A percentile compares a stretch with the other conserved stretches of the same genome.
Conservation (phyloP, 345 rosid species). For the Syzygium aromaticum region DNA sequence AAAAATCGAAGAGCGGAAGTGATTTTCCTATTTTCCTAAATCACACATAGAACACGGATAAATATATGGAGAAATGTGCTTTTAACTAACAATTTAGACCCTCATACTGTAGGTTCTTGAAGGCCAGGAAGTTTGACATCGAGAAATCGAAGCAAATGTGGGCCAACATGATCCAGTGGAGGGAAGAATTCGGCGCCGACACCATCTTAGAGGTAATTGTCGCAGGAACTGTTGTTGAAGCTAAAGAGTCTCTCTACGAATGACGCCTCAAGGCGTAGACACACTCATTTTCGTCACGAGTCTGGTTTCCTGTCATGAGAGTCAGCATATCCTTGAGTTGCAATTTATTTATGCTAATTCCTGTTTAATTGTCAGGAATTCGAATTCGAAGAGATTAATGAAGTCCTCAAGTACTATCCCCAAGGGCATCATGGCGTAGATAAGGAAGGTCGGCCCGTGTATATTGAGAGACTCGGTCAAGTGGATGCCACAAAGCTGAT, state of each 20-base stretch:
- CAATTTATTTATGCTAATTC: not conserved
- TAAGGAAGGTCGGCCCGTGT: conserved; percentile 88
- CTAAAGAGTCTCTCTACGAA: not conserved
- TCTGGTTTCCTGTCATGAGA: not conserved
- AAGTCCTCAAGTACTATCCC: conserved; percentile 71
- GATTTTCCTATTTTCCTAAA: not conserved
- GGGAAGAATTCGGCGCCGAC: conserved; percentile 82
- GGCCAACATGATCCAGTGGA: conserved; percentile 87
- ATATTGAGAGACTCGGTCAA: conserved; percentile 80
- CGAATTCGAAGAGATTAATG: conserved; percentile 55
- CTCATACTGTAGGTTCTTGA: conserved; percentile 53
- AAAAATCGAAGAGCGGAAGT: not conserved
- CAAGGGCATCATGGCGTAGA: conserved; percentile 97
- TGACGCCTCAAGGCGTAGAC: not conserved
- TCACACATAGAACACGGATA: not conserved
- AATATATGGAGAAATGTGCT: not conserved
- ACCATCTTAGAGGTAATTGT: conserved; percentile 50
- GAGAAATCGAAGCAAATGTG: conserved; percentile 95
- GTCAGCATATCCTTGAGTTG: not conserved
- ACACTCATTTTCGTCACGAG: not conserved
- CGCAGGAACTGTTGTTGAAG: not conserved
- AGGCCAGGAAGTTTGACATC: conserved; percentile 84
- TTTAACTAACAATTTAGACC: not conserved
- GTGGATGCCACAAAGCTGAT: conserved; percentile 80
- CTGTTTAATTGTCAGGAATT: conserved; percentile 41